Percentiles rank a stretch among this genome's conserved stretches.
Evolutionary conservation across 2,329 filamentous ascomycete species (phyloP).

Genomic region (Lachnellula occidentalis): DNA sequence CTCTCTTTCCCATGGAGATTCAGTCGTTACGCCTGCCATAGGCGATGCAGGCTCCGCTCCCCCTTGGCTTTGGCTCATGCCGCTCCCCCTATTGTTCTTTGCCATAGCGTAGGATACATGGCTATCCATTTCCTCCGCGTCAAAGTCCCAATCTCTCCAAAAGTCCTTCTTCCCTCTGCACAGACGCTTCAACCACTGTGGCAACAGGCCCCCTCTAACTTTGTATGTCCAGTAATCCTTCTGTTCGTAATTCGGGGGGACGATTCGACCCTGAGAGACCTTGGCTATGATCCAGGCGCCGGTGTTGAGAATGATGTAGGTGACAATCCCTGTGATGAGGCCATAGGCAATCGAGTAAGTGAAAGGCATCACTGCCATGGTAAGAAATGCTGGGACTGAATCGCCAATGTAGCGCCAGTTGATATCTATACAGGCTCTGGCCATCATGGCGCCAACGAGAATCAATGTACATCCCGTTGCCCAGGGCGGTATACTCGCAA

Average conservation of each 20-base stretch:
- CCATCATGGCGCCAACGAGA: conserved; percentile 86
- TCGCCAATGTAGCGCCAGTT: conserved; percentile 87
- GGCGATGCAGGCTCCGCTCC: not conserved
- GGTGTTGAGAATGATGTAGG: conserved; percentile 71
- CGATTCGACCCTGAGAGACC: conserved; percentile 61
- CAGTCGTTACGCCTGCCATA: not conserved
- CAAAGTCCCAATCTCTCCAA: conserved; percentile 23
- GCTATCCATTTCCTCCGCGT: conserved; percentile 16
- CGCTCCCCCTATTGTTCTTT: conserved; percentile 12
- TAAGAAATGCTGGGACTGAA: conserved; percentile 77
- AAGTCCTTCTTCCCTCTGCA: conserved; percentile 36
- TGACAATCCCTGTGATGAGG: conserved; percentile 71
- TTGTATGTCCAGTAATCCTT: conserved; percentile 79
- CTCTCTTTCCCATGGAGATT: not conserved
- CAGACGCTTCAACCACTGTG: conserved; percentile 63
- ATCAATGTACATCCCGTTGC: conserved; percentile 85
- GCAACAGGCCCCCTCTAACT: conserved; percentile 68
- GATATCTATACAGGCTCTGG: conserved; percentile 70
- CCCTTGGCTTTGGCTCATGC: conserved; percentile 3
- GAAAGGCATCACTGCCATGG: conserved; percentile 82
- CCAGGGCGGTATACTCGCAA: conserved; percentile 84
- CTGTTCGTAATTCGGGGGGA: conserved; percentile 67
- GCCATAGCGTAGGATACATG: conserved; percentile 9
- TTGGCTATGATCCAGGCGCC: conserved; percentile 64
- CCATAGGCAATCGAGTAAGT: conserved; percentile 86